These are phyloP conservation scores for Sporothrix globosa DNA, from an alignment of 2,329 filamentous ascomycete species.

Conservation along the genomic window DNA sequence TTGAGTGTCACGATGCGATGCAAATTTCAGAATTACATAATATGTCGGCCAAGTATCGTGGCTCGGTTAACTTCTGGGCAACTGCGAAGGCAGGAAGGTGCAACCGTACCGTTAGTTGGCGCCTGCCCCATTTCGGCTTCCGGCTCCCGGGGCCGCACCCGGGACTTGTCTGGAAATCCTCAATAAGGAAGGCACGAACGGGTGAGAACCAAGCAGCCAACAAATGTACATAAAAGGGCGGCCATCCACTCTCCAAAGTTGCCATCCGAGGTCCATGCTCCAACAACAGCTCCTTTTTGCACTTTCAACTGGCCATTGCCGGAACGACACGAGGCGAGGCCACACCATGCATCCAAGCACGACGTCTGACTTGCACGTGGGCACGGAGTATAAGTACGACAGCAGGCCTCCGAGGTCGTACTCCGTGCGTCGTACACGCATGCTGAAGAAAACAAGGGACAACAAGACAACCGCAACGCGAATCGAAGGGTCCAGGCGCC, in stretches of 20 bases:
- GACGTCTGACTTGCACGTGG: background rate
- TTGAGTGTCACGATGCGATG: conserved; percentile 7
- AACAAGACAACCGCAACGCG: background rate
- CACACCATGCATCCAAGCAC: background rate
- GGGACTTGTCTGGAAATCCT: background rate
- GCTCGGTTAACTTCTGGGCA: background rate
- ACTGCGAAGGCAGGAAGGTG: background rate
- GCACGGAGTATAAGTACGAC: background rate
- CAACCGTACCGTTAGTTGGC: background rate
- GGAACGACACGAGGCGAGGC: background rate
- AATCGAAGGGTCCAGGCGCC: background rate
- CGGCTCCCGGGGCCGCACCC: background rate
- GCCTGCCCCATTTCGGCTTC: conserved; percentile 4
- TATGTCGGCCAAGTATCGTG: background rate
- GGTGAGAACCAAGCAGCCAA: background rate
- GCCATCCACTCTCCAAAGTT: background rate
- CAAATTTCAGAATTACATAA: background rate
- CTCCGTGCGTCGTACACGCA: background rate
- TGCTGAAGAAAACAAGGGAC: background rate
- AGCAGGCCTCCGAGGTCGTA: conserved; percentile 4
- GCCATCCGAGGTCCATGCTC: background rate
- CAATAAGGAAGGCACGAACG: background rate
- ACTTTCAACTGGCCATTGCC: background rate
- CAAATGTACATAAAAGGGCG: conserved; percentile 6
- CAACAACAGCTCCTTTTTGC: background rate